phyloP scores from a whole-genome alignment of 1,284 basidiomycete species.

The Cryptococcus sp. region DNA sequence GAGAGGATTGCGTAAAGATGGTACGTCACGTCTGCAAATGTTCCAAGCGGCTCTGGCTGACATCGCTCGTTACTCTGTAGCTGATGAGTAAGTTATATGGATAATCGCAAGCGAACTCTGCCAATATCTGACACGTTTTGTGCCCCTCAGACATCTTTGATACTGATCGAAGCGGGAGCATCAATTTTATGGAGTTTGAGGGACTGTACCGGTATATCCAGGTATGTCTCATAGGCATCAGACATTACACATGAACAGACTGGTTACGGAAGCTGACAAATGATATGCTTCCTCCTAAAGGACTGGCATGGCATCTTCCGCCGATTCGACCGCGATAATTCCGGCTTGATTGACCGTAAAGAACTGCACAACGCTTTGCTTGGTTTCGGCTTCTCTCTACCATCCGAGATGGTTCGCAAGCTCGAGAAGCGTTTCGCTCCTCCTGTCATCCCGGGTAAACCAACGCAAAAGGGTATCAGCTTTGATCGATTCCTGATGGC shows the following conservation, averaged over 20 bases:
- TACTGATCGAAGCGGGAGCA: conserved; percentile 50
- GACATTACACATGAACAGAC: no score
- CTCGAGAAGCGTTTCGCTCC: conserved; percentile 52
- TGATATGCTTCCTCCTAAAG: conserved; percentile 14
- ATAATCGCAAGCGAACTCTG: neutral
- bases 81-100: conserved; percentile 35
- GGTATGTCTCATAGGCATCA: conserved; percentile 21
- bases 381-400: conserved; percentile 52
- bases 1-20: conserved; percentile 55
- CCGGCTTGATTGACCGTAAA: conserved; percentile 51
- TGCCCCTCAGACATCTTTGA: conserved; percentile 49
- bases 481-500: conserved; percentile 55
- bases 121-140: conserved; percentile 7
- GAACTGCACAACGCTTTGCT: conserved; percentile 52
- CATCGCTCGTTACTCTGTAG: conserved; percentile 12
- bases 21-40: conserved; percentile 25
- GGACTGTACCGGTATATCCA: conserved; percentile 54
- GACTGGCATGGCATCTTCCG: conserved; percentile 54
- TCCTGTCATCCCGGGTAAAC: conserved; percentile 38
- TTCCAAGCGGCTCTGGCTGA: neutral
- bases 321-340: conserved; percentile 51
- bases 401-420: conserved; percentile 48
- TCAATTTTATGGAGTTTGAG: conserved; percentile 54
- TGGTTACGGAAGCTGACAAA: no score
- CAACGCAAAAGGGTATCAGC: conserved; percentile 38